Percentiles rank a stretch among this genome's conserved stretches.
Evolutionary conservation across 495 filamentous ascomycete genomes (phyloP).

Genomic region (Penicillium nucicola): DNA sequence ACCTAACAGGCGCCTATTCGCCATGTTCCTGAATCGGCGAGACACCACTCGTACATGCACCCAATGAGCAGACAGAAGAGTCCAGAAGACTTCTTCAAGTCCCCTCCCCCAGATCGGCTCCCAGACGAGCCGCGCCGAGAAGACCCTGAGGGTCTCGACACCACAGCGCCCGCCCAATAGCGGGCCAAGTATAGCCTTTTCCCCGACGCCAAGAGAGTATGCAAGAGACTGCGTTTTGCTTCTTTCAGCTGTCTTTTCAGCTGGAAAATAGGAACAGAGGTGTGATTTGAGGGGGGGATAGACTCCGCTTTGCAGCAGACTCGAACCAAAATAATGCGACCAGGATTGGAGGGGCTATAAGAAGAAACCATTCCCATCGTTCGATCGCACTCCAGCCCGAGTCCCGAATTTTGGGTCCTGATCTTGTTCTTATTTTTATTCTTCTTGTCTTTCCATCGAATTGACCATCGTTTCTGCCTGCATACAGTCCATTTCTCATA

Average conservation of each 20-base stretch:
- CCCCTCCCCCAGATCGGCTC: background rate
- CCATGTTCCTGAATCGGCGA: constrained; percentile 16
- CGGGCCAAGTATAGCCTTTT: background rate
- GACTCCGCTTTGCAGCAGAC: background rate
- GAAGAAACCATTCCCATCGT: background rate
- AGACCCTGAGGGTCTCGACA: background rate
- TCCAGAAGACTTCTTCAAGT: background rate
- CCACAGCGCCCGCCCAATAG: constrained; percentile 1
- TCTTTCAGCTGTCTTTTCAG: background rate
- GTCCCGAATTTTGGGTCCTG: too few relatives aligned
- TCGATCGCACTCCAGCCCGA: background rate
- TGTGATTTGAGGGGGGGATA: constrained; percentile 5
- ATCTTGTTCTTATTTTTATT: background rate
- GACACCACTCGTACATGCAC: background rate
- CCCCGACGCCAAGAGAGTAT: constrained; percentile 7
- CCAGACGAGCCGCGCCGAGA: background rate
- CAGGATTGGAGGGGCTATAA: background rate
- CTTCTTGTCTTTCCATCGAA: too few relatives aligned
- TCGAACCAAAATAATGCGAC: background rate
- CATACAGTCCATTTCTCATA: background rate
- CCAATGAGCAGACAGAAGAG: background rate
- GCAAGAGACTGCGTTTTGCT: background rate
- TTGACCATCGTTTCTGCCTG: too few relatives aligned
- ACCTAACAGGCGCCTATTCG: constrained; percentile 10
- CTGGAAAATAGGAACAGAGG: background rate